phyloP scores from a whole-genome alignment of 192 early-diverging fungal species.

The Lobulomyces angularis region DNA sequence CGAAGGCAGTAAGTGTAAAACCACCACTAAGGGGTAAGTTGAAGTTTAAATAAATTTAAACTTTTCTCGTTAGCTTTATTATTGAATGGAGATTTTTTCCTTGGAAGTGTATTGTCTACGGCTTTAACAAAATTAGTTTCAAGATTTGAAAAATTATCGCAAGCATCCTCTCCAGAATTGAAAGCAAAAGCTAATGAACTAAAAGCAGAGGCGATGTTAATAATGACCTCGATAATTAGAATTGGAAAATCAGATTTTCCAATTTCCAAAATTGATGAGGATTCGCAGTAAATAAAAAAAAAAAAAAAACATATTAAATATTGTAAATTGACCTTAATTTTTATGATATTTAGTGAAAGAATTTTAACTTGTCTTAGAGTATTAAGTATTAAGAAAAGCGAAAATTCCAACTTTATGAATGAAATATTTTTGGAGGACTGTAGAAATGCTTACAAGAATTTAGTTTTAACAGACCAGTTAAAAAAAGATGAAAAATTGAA shows the following conservation, averaged over 20 bases:
- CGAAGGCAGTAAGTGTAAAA: slow-evolving; percentile 23
- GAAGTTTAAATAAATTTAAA: not conserved
- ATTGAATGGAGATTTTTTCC: slow-evolving; percentile 85
- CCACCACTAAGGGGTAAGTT: slow-evolving; percentile 52
- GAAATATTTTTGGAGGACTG: slow-evolving; percentile 52
- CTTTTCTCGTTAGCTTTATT: slow-evolving; percentile 51
- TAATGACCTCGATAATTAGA: slow-evolving; percentile 90
- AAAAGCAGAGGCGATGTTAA: slow-evolving; percentile 94
- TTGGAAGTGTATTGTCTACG: slow-evolving; percentile 78
- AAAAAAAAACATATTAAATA: too few species aligned
- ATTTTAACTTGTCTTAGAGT: slow-evolving; percentile 69
- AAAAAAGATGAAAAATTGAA: slow-evolving; percentile 48
- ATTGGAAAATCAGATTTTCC: slow-evolving; percentile 82
- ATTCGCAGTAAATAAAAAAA: too few species aligned
- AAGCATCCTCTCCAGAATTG: slow-evolving; percentile 3
- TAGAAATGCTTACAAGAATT: slow-evolving; percentile 48
- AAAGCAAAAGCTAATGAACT: slow-evolving; percentile 56
- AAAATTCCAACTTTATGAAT: slow-evolving; percentile 36
- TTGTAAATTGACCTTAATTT: too few species aligned
- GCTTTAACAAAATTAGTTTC: slow-evolving; percentile 83
- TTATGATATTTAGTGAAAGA: too few species aligned
- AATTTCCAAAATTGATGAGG: slow-evolving; percentile 86
- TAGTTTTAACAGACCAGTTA: slow-evolving; percentile 49
- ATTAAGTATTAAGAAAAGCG: too few species aligned
- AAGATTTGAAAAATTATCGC: slow-evolving; percentile 36